phyloP scores from a whole-genome alignment of 495 filamentous ascomycete species.

The Lasiosphaeria ovina region DNA sequence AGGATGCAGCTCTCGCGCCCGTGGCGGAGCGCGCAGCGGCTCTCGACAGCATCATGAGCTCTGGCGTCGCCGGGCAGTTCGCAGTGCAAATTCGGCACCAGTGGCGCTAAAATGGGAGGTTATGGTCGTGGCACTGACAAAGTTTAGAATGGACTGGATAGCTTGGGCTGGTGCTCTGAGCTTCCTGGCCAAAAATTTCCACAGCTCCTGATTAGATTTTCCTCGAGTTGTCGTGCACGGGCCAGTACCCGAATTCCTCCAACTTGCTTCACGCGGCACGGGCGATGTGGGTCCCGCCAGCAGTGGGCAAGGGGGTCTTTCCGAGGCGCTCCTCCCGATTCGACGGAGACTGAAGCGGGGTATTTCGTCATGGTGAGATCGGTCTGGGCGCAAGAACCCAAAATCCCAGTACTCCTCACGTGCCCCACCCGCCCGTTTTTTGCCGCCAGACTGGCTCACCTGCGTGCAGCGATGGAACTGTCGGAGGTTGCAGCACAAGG shows the following conservation, averaged over 20 bases:
- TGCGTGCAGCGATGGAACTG: constrained; percentile 4
- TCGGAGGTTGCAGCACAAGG: neutral
- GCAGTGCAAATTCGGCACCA: neutral
- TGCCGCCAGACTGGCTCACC: constrained; percentile 16
- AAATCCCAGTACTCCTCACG: constrained; percentile 15
- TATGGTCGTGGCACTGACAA: neutral
- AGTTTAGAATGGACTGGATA: neutral
- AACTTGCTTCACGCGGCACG: neutral
- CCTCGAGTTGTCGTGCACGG: neutral
- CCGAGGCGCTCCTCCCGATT: neutral
- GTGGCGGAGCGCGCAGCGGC: constrained; percentile 37
- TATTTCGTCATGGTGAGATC: constrained; percentile 18
- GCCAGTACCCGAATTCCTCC: neutral
- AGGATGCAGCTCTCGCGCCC: constrained; percentile 22
- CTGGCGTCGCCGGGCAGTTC: neutral
- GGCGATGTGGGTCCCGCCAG: neutral
- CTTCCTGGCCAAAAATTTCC: constrained; percentile 5
- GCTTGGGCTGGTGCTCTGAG: neutral
- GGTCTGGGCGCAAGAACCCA: too few species aligned
- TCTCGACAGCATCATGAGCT: constrained; percentile 42
- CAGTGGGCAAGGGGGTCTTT: neutral
- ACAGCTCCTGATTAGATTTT: neutral
- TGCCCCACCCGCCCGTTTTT: constrained; percentile 20
- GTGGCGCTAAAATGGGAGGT: neutral
- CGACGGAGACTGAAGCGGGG: constrained; percentile 10